Evolutionary conservation across 2,329 filamentous ascomycete species (phyloP).

Genomic region (Tolypocladium cylindrosporum): DNA sequence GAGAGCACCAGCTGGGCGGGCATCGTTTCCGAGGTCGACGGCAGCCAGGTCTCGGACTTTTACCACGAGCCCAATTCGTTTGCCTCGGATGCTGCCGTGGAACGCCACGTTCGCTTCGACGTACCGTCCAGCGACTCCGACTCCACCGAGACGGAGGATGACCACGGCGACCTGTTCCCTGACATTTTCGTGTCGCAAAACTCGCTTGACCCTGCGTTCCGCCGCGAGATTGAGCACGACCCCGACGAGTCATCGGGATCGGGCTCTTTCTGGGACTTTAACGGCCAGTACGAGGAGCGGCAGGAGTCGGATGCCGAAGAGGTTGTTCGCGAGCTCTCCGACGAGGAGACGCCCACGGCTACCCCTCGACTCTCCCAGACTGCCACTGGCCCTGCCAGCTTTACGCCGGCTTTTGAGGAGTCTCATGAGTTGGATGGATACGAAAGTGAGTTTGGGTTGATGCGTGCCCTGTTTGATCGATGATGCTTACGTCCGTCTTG

Average conservation of each 20-base stretch:
- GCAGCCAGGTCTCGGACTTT: slow-evolving; percentile 32
- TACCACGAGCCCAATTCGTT: slow-evolving; percentile 29
- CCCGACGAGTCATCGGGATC: slow-evolving; percentile 47
- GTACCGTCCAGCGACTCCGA: slow-evolving; percentile 58
- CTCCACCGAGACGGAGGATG: slow-evolving; percentile 52
- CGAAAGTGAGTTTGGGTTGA: slow-evolving; percentile 41
- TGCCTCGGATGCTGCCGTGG: slow-evolving; percentile 26
- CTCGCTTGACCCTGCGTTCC: slow-evolving; percentile 60
- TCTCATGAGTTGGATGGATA: slow-evolving; percentile 43
- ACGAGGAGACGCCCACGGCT: slow-evolving; percentile 31
- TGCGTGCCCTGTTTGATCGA: slow-evolving; percentile 1
- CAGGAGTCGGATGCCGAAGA: slow-evolving; percentile 33
- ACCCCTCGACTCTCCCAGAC: slow-evolving; percentile 27
- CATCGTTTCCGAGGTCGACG: slow-evolving; percentile 38
- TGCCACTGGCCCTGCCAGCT: slow-evolving; percentile 12
- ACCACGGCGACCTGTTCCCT: slow-evolving; percentile 58
- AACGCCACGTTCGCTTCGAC: slow-evolving; percentile 67
- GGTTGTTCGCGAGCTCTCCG: slow-evolving; percentile 23
- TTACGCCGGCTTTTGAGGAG: slow-evolving; percentile 20
- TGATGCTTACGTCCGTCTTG: slow-evolving; percentile 22
- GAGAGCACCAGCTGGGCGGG: slow-evolving; percentile 46
- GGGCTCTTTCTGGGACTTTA: slow-evolving; percentile 55
- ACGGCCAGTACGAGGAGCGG: slow-evolving; percentile 33
- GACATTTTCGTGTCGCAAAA: slow-evolving; percentile 72
- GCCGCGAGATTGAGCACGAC: slow-evolving; percentile 63